Evolutionary conservation across 805 yeast genomes (phyloP), one percentile per base, ranked within the genome.

Genomic region (Lipomyces sp.): DNA sequence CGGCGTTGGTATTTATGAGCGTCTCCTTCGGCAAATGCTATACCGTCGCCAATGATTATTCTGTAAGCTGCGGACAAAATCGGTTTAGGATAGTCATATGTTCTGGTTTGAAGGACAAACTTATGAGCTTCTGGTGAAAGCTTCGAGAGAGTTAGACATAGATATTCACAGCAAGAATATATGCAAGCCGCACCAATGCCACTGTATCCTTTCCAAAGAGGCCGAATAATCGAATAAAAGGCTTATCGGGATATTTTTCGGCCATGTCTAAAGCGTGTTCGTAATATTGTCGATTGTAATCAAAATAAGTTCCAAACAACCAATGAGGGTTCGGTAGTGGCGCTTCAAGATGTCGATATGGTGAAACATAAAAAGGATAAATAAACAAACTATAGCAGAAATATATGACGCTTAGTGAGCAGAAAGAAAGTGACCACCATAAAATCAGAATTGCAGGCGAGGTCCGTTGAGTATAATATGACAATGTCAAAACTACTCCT

Each of bases 11-110:
- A 11, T 18, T 35, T 39, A 35, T 67, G 71, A 37, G 37, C 60
- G 11, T 64, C 58, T 33, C 71, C 71, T 50, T 67, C 71, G 4
- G 69, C 50, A 37, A 65, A 64, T 1, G 62, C 65, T 2, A 67
- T 18, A 2, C 71, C 71, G 32, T 64, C 55, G n/a, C 71, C 71
- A 24, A 67, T 51, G 8, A 64, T 30, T 8, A 30, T 51, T 10
- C 35, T 56, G 53, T 62, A 65, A 4, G 63, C 62, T 29, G 13
- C 51, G 15, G 66, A 24, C 8, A 64, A 29, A 0, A 8, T 15
- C 37, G 71, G 71, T 64, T 61, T 64, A 7, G 60, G 58, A 15
- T 55, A 62, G 11, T 62, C 59, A 55, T 67, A 67, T 2, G 13
- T 39, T 3, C 63, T 53, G 10, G 59, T 51, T 18, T 63, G 61